Evolutionary conservation across 2,329 filamentous ascomycete genomes (phyloP), one percentile per base, ranked within the genome.

Genomic region (Verticillium nonalfalfae): DNA sequence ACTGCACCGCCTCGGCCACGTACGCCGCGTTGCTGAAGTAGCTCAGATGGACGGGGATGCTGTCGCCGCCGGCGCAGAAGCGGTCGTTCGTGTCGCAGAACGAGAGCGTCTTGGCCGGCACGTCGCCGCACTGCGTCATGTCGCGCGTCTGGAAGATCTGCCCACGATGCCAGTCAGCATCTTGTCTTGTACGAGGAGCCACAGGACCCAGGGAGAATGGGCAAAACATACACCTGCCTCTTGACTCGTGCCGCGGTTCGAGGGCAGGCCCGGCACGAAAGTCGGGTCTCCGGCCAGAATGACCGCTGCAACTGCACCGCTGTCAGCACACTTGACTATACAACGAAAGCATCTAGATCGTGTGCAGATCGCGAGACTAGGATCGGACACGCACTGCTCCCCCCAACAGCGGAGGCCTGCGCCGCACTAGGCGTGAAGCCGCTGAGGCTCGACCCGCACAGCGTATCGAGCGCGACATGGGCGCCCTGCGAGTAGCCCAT

Each of bases 401-500:
- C 71, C 62, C 34, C 65, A 62, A n/a, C 70, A 69, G 2, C 76
- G 1, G 45, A 7, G 10, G 18, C 45, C 45, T 52, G 45, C 18
- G 45, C 15, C n/a, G 45, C 45, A 21, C 45, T 52, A 7, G 45
- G 45, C 18, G 45, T 52, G 45, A 52, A 52, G 4, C 45, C 45
- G 45, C 9, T 26, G 7, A 52, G 45, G 7, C n/a, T 26, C 18
- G 45, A 52, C 10, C 45, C 77, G 64, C 77, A 79, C 55, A 79
- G 67, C 9, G 70, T 68, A 38, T 79, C 75, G 45, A 66, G 66
- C 1, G 71, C 61, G 39, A 79, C 66, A 38, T 79, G 76, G 0
- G 75, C 76, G 39, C 77, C 77, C 72, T 77, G 57, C 1, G 77
- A 79, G 62, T 75, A 79, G 0, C 76, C 77, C 55, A 79, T 57